Base-by-base conservation (phyloP, 805 yeast genomes). In the Blastobotrys muscicola region DNA sequence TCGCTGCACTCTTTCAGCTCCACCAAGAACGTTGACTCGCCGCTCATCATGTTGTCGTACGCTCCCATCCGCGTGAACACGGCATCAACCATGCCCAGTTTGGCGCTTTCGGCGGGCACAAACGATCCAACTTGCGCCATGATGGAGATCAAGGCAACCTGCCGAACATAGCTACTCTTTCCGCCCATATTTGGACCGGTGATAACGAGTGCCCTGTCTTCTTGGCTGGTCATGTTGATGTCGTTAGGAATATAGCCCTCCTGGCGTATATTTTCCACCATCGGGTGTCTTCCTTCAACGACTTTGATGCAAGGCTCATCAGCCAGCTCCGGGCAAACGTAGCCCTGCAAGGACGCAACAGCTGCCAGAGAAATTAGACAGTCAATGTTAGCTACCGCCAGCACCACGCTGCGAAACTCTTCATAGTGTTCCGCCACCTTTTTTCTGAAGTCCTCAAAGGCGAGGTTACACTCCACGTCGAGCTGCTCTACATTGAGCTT, bases 101-200 rank as follows among this genome's bases (percentile, higher is more conserved):
- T 61, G 1, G 84, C 84, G 1, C 55, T 49, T 2, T 68, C 64
- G 13, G 90, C 86, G 1, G 94, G 92, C 2, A 85, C 72, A 56
- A 67, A 83, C 50, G 83, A 73, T 0, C 95, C 95, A 3, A 83
- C 68, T 58, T 85, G 95, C 1, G 82, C 76, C 81, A 85, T 73
- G 7, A 85, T 74, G 8, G 75, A 78, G 8, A 76, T 65, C 10
- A 85, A 60, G 0, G 92, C 94, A 8, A 82, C 70, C 48, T 82
- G 86, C 41, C 84, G 71, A 11, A 82, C 85, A 53, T 78, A 79
- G 1, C 86, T 78, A 5, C 87, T 80, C 57, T 85, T 85, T 3
- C 94, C 94, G 8, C 94, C 94, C 87, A 84, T 82, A 51, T 84
- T 84, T 0, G 94, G 92, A 0, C 94, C 95, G 0, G 94, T 84